These are phyloP conservation scores for Clonostachys sp. DNA, from an alignment of 2,329 filamentous ascomycete genomes.

Conservation along the genomic window DNA sequence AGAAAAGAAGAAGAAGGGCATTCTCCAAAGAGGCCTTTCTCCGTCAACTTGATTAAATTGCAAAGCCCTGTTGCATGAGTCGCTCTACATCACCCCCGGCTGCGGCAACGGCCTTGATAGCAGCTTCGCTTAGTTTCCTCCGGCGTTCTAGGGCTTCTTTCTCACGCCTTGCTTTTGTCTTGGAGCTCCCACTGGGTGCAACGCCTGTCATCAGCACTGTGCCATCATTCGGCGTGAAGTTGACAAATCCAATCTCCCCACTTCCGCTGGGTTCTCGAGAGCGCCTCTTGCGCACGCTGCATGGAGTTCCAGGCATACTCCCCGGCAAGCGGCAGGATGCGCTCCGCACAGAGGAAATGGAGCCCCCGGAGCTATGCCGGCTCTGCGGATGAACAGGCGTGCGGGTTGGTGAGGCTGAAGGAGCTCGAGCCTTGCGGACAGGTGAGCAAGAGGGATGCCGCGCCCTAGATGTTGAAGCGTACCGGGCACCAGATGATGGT, in stretches of 20 bases:
- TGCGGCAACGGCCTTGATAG: constrained; percentile 63
- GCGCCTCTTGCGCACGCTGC: constrained; percentile 30
- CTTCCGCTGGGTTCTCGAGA: constrained; percentile 22
- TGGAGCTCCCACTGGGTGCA: constrained; percentile 83
- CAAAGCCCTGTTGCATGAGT: constrained; percentile 44
- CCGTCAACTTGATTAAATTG: constrained; percentile 20
- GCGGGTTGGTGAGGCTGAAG: constrained; percentile 8
- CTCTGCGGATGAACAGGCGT: constrained; percentile 8
- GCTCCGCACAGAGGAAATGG: constrained; percentile 25
- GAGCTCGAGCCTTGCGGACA: constrained; percentile 34
- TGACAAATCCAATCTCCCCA: constrained; percentile 65
- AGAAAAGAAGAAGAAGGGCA: not conserved
- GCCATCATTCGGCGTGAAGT: constrained; percentile 81
- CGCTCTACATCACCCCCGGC: constrained; percentile 64
- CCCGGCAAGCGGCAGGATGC: constrained; percentile 23
- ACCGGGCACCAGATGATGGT: constrained; percentile 46
- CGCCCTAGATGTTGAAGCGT: constrained; percentile 49
- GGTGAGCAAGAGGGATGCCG: constrained; percentile 36
- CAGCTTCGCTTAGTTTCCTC: constrained; percentile 62
- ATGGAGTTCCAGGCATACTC: constrained; percentile 30
- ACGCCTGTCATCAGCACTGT: constrained; percentile 81
- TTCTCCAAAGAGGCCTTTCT: not conserved
- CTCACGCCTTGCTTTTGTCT: constrained; percentile 91
- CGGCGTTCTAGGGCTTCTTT: constrained; percentile 80
- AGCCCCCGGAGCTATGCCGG: constrained; percentile 32